Percentiles rank a stretch among this genome's conserved stretches.
Conservation (phyloP, 2,329 filamentous ascomycete species). For the Cordyceps pruinosa region DNA sequence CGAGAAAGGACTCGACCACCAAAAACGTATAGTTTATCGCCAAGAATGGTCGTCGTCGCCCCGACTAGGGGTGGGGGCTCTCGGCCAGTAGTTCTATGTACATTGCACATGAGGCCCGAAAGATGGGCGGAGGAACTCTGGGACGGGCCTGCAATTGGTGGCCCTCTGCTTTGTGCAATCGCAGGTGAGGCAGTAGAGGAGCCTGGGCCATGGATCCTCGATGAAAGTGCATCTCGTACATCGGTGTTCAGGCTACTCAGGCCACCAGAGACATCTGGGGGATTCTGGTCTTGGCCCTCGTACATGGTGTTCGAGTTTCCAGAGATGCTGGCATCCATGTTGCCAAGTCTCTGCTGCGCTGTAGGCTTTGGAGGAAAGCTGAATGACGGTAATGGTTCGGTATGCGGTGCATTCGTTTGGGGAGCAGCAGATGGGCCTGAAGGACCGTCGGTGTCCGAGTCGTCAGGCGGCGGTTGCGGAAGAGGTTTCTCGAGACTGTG, state of each 20-base stretch:
- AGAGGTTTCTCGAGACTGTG: conserved; percentile 52
- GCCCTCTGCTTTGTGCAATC: conserved; percentile 28
- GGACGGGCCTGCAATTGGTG: conserved; percentile 35
- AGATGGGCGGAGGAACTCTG: conserved; percentile 49
- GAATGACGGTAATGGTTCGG: conserved; percentile 17
- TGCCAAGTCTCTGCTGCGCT: neutral
- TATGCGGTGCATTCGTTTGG: conserved; percentile 19
- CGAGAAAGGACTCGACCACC: conserved; percentile 82
- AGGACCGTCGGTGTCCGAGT: conserved; percentile 8
- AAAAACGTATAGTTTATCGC: conserved; percentile 95
- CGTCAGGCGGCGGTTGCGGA: conserved; percentile 40
- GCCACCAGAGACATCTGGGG: neutral
- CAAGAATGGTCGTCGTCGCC: conserved; percentile 88
- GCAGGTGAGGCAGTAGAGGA: conserved; percentile 53
- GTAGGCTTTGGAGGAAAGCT: conserved; percentile 1
- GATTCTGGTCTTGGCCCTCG: conserved; percentile 6
- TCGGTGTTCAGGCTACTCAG: conserved; percentile 3
- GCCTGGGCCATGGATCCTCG: conserved; percentile 37
- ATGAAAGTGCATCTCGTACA: conserved; percentile 5
- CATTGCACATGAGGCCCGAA: conserved; percentile 62
- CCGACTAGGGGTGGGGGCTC: conserved; percentile 90
- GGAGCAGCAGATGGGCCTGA: neutral
- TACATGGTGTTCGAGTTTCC: conserved; percentile 2
- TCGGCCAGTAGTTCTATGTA: conserved; percentile 79
- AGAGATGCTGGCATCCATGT: conserved; percentile 1